Evolutionary conservation across 2,329 filamentous ascomycete genomes (phyloP).

Genomic region (Penicillium vulpinum): DNA sequence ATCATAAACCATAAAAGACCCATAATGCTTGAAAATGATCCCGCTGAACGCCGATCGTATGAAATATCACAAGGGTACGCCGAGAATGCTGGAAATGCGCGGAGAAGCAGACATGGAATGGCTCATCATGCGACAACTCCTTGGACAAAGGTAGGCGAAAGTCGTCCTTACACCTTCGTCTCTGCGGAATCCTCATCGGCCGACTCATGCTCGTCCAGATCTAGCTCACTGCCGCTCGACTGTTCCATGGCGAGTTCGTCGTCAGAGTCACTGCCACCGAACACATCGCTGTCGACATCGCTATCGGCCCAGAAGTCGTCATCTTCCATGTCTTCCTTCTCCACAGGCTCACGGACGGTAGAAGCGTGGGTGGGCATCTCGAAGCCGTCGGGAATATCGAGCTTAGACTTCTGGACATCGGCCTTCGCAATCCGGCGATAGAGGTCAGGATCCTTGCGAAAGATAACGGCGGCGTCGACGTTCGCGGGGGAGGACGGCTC

Average conservation of each 20-base stretch:
- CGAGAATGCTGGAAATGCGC: conserved; percentile 5
- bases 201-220: conserved; percentile 49
- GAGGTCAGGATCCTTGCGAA: conserved; percentile 67
- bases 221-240: conserved; percentile 53
- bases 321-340: conserved; percentile 72
- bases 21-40: neutral
- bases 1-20: conserved; percentile 4
- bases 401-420: conserved; percentile 71
- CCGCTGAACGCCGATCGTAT: conserved; percentile 1
- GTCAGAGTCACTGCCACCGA: conserved; percentile 69
- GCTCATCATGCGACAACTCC: neutral
- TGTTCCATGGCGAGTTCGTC: conserved; percentile 47
- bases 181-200: neutral
- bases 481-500: conserved; percentile 94
- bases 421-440: conserved; percentile 71
- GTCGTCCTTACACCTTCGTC: neutral
- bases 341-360: conserved; percentile 56
- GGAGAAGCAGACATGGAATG: neutral
- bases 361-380: conserved; percentile 76
- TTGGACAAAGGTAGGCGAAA: neutral
- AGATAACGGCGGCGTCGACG: conserved; percentile 85
- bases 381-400: conserved; percentile 76
- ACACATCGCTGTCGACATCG: conserved; percentile 70
- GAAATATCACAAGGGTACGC: neutral
- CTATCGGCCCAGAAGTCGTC: conserved; percentile 76